These are phyloP conservation scores for Agaricus subrufescens DNA, from an alignment of 768 basidiomycete species.

Conservation along the genomic window DNA sequence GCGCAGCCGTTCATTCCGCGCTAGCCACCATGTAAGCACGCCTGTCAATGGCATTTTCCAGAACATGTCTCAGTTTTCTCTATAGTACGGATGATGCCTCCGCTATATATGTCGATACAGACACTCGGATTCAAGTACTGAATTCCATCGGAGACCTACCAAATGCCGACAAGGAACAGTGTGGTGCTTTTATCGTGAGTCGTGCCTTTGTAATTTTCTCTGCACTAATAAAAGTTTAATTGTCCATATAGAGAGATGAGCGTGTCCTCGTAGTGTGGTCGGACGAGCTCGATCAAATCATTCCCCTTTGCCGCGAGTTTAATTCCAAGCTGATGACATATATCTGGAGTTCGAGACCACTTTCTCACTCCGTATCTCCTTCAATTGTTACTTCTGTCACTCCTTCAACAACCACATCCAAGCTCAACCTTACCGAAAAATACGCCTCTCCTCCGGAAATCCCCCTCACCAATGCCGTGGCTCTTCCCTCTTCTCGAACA, in stretches of 20 bases:
- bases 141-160: constrained; percentile 64
- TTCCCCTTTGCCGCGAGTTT: constrained; percentile 69
- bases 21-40: constrained; percentile 58
- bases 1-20: constrained; percentile 77
- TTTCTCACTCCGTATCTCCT: constrained; percentile 32
- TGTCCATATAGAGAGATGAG: constrained; percentile 64
- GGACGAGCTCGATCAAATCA: constrained; percentile 75
- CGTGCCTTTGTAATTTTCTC: neutral
- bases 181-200: constrained; percentile 80
- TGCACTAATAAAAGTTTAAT: constrained; percentile 5
- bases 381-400: constrained; percentile 33
- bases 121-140: constrained; percentile 86
- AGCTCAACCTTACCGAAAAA: constrained; percentile 54
- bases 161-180: constrained; percentile 86
- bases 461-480: constrained; percentile 24
- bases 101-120: constrained; percentile 66
- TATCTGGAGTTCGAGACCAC: constrained; percentile 44
- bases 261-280: constrained; percentile 82
- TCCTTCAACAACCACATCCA: constrained; percentile 46
- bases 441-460: constrained; percentile 30
- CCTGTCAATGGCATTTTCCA: neutral
- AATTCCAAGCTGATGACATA: constrained; percentile 62
- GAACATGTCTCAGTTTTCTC: constrained; percentile 6
- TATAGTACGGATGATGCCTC: constrained; percentile 52
- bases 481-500: constrained; percentile 22